Evolutionary conservation across 208 protist species (phyloP).

Genomic region (Trypanosoma lewisi): DNA sequence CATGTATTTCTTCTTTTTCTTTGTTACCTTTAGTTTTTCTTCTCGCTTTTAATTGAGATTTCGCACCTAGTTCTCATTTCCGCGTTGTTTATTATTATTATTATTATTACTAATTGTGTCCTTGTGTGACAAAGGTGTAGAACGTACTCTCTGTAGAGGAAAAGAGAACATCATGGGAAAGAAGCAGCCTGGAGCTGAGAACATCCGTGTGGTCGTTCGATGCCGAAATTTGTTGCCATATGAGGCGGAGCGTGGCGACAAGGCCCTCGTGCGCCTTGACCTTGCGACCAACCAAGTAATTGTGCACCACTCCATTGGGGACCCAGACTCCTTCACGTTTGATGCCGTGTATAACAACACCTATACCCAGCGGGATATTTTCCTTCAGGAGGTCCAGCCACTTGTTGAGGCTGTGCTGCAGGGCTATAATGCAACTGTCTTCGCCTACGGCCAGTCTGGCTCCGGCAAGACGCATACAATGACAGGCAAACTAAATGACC

Average conservation of each 20-base stretch:
- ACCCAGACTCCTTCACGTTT: conserved; percentile 85
- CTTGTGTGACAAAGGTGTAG: conserved; percentile 2
- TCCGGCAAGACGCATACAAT: conserved; percentile 93
- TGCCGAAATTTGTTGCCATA: conserved; percentile 77
- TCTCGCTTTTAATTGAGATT: background rate
- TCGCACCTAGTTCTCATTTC: too few species aligned
- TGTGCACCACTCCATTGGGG: conserved; percentile 83
- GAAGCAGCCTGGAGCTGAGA: conserved; percentile 73
- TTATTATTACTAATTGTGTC: background rate
- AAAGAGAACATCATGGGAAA: conserved; percentile 48
- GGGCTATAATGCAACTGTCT: conserved; percentile 92
- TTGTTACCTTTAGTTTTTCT: background rate
- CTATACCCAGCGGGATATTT: conserved; percentile 90
- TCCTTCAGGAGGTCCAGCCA: conserved; percentile 85
- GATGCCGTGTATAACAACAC: conserved; percentile 92
- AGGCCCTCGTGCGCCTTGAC: conserved; percentile 83
- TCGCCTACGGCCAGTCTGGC: conserved; percentile 91
- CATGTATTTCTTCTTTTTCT: conserved; percentile 17
- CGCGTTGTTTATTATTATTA: conserved; percentile 2
- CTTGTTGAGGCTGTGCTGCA: conserved; percentile 86
- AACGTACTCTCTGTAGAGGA: too few species aligned
- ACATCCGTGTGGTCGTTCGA: conserved; percentile 90
- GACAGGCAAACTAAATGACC: conserved; percentile 78
- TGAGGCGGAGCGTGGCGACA: conserved; percentile 85
- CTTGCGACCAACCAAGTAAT: conserved; percentile 85